phyloP scores from a whole-genome alignment of 176 grass and related monocot species.

The Triticum urartu region DNA sequence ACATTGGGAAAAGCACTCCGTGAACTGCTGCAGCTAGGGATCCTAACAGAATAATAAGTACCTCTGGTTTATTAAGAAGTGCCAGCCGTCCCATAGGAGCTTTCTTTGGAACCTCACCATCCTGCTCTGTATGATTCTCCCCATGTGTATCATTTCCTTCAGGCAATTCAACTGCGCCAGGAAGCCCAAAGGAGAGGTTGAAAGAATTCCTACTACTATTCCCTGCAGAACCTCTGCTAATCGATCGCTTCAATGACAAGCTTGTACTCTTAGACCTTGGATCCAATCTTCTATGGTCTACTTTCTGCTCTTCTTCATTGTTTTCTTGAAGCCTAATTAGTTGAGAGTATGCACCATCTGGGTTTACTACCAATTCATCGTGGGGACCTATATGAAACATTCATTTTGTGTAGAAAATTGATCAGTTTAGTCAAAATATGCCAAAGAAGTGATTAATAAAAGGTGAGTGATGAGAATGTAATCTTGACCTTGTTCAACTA shows the following conservation, averaged over 20 bases:
- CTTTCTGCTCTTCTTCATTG: constrained; percentile 41
- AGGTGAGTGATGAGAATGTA: background rate
- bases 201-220: constrained; percentile 56
- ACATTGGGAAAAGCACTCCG: constrained; percentile 75
- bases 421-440: background rate
- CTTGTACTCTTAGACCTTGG: constrained; percentile 54
- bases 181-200: constrained; percentile 30
- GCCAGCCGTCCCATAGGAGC: constrained; percentile 56
- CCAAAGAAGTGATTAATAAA: constrained; percentile 1
- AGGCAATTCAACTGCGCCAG: constrained; percentile 30
- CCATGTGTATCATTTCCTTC: constrained; percentile 31
- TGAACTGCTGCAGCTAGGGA: constrained; percentile 71
- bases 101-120: constrained; percentile 42
- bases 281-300: constrained; percentile 18
- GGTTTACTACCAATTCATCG: constrained; percentile 59
- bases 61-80: constrained; percentile 78
- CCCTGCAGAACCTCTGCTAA: constrained; percentile 49
- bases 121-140: constrained; percentile 16
- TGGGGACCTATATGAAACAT: constrained; percentile 49
- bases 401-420: constrained; percentile 19
- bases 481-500: constrained; percentile 81
- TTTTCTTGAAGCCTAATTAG: constrained; percentile 63
- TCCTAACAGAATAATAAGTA: constrained; percentile 65
- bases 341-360: constrained; percentile 75
- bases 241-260: constrained; percentile 50